Base-by-base conservation (phyloP, 2,329 filamentous ascomycete genomes). In the Cladophialophora exuberans region DNA sequence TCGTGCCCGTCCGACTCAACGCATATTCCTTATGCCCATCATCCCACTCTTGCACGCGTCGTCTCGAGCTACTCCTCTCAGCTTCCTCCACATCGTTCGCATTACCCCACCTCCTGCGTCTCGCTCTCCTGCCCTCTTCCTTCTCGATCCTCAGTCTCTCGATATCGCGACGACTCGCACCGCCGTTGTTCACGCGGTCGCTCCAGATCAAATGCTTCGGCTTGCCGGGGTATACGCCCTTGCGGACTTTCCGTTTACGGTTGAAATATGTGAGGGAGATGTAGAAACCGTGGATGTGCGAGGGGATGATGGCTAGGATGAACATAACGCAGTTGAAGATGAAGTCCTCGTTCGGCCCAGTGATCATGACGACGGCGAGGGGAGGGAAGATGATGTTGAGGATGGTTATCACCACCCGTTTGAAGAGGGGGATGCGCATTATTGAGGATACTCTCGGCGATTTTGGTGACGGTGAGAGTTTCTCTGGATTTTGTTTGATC, bases 361-460 rank as follows among this genome's bases (percentile, higher is more conserved):
- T 67, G 17, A 76, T 61, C 43, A 74, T 67, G 17, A 67, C 54
- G 4, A 76, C 69, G 3, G 69, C 66, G 3, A 72, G 55, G 0
- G 72, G 72, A 3, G 72, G 72, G 52, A 73, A 75, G 64, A 74
- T 65, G 49, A 74, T 65, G 64, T 74, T 75, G 60, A 73, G 62
- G 42, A 66, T 45, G 28, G 66, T 67, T 41, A 74, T 65, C 54
- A 65, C 54, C 47, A 72, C 55, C 30, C 71, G 70, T 54, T 71
- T 70, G 47, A 67, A 56, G 36, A 67, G 49, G 17, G 61, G 61
- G 41, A 63, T 57, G 6, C 57, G 52, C 59, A 62, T 62, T 22
- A 4, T 58, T 15, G 17, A 11, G 22, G 10, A n/a, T 47, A 15
- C 4, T 47, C 11, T 11, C 11, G 30, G 3, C 31, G 26, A 3